Evolutionary conservation across 2,329 filamentous ascomycete genomes (phyloP).

Genomic region (Colletotrichum sp.): DNA sequence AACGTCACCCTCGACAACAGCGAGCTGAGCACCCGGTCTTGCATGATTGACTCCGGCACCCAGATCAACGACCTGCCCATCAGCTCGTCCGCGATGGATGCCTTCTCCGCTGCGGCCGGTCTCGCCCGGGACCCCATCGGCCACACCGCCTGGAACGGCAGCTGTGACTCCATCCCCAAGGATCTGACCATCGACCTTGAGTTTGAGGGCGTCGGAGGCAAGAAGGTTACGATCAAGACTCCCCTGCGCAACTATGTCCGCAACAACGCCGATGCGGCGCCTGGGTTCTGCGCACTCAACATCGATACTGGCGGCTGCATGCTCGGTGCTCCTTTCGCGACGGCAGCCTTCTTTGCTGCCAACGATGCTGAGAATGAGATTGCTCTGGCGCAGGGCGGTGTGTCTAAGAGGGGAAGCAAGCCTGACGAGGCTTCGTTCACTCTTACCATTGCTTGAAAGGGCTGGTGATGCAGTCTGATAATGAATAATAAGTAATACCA

Average conservation of each 20-base stretch:
- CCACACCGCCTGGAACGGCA: neutral
- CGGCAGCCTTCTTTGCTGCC: slow-evolving; percentile 2
- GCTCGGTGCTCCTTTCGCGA: slow-evolving; percentile 4
- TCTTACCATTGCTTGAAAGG: neutral
- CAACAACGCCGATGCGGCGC: neutral
- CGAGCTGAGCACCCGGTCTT: neutral
- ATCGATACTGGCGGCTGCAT: slow-evolving; percentile 4
- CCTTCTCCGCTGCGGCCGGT: neutral
- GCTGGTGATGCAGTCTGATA: neutral
- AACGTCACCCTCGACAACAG: neutral
- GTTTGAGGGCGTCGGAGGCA: neutral
- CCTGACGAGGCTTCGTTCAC: neutral
- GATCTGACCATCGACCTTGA: slow-evolving; percentile 10
- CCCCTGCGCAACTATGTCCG: slow-evolving; percentile 16
- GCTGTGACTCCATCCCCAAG: neutral
- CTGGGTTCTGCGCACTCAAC: neutral
- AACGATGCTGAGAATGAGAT: slow-evolving; percentile 4
- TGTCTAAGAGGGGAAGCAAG: neutral
- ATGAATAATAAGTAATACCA: neutral
- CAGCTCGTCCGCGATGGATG: neutral
- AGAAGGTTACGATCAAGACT: slow-evolving; percentile 3
- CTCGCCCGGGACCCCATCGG: neutral
- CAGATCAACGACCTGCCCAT: slow-evolving; percentile 7
- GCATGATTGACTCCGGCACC: slow-evolving; percentile 2
- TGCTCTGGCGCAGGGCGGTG: slow-evolving; percentile 4